Percentiles rank a stretch among this genome's conserved stretches.
phyloP scores from a whole-genome alignment of 2,329 filamentous ascomycete species.

The Cladorrhinum sp. region DNA sequence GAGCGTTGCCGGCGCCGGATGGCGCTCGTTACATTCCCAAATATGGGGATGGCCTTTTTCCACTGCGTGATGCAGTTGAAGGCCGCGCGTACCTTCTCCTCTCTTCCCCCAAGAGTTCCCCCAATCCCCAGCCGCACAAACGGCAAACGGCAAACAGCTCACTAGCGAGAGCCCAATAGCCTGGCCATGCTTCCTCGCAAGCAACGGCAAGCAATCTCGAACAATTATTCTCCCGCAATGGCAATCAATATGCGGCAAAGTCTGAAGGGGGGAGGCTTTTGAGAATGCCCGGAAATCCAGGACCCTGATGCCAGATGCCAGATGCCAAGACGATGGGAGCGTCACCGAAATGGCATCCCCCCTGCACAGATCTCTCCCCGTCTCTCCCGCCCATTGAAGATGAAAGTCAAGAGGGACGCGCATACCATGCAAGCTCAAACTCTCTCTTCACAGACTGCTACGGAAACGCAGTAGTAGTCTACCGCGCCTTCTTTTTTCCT shows the following conservation, averaged over 20 bases:
- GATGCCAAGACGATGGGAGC: background rate
- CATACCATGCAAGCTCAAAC: background rate
- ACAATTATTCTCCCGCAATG: background rate
- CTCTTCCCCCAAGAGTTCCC: background rate
- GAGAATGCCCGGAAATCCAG: background rate
- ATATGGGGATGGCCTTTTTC: background rate
- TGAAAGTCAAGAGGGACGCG: background rate
- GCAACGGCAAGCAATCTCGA: background rate
- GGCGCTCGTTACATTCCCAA: background rate
- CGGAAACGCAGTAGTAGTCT: background rate
- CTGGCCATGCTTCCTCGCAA: background rate
- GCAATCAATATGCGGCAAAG: background rate
- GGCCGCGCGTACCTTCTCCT: background rate
- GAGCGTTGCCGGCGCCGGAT: background rate
- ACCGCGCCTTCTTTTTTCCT: background rate
- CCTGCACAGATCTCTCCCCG: background rate
- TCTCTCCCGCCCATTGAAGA: background rate
- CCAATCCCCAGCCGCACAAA: background rate
- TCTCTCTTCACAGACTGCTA: background rate
- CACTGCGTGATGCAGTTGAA: background rate
- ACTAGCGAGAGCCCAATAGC: background rate
- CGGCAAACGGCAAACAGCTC: background rate
- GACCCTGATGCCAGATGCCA: background rate
- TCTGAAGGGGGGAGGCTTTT: background rate
- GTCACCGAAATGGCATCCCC: background rate